Evolutionary conservation across 495 filamentous ascomycete species (phyloP).

Genomic region (Hyaloscypha hepaticicola): DNA sequence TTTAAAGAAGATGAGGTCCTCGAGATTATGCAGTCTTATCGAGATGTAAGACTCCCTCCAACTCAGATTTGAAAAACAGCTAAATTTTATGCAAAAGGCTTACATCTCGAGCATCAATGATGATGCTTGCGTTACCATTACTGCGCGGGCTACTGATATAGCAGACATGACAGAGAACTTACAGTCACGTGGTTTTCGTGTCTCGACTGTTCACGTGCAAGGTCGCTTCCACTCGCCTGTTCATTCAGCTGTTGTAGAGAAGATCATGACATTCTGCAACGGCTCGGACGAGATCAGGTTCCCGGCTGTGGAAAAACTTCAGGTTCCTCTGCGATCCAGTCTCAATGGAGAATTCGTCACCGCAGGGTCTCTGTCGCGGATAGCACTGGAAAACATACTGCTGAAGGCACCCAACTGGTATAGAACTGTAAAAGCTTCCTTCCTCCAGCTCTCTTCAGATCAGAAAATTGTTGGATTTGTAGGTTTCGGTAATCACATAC

Average conservation of each 20-base stretch:
- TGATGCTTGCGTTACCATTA: conserved; percentile 27
- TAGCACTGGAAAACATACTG: conserved; percentile 7
- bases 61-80: no score
- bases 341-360: conserved; percentile 21
- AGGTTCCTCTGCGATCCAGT: conserved; percentile 23
- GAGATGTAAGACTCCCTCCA: background rate
- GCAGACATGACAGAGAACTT: conserved; percentile 1
- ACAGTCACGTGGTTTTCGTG: background rate
- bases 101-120: conserved; percentile 35
- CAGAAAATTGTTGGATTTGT: background rate
- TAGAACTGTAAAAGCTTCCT: conserved; percentile 8
- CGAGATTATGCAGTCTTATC: background rate
- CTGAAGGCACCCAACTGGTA: conserved; percentile 21
- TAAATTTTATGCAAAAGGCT: conserved; percentile 18
- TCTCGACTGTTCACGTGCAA: background rate
- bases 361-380: conserved; percentile 6
- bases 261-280: conserved; percentile 4
- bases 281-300: background rate
- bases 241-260: background rate
- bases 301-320: conserved; percentile 8
- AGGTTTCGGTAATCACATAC: background rate
- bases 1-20: background rate
- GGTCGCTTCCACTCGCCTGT: conserved; percentile 13
- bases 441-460: conserved; percentile 1
- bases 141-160: conserved; percentile 14